Conservation (phyloP, 1,139 yeast species). For the Geotrichum aggregatum region DNA sequence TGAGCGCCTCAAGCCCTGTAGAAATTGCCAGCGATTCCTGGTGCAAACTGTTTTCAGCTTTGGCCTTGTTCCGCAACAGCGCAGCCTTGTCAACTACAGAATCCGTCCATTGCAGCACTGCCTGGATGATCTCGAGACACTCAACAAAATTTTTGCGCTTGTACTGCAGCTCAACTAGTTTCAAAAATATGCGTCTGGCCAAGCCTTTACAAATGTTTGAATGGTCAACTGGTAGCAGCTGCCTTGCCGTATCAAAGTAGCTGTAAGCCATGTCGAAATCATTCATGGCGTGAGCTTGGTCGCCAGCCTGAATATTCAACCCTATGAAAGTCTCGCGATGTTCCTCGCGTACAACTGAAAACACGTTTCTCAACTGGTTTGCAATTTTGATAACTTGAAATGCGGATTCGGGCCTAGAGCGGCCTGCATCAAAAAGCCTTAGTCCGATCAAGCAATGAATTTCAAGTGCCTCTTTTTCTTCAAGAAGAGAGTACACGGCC, state of each 20-base stretch:
- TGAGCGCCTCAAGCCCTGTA: constrained; percentile 29
- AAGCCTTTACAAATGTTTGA: constrained; percentile 20
- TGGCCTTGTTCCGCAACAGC: constrained; percentile 39
- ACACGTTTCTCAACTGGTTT: constrained; percentile 31
- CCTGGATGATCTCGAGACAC: constrained; percentile 28
- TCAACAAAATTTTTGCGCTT: constrained; percentile 29
- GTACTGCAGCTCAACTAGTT: constrained; percentile 31
- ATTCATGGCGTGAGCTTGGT: constrained; percentile 32
- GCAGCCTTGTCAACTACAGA: constrained; percentile 28
- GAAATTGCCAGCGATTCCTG: constrained; percentile 39
- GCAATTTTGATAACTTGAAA: constrained; percentile 33
- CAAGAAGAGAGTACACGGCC: constrained; percentile 37
- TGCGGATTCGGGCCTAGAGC: constrained; percentile 25
- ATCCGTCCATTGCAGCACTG: constrained; percentile 24
- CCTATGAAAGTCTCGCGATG: constrained; percentile 29
- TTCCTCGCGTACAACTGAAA: constrained; percentile 29
- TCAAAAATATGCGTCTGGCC: constrained; percentile 28
- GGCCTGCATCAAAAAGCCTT: constrained; percentile 37
- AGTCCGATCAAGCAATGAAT: constrained; percentile 47
- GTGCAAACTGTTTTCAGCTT: constrained; percentile 42
- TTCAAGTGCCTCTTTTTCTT: constrained; percentile 35
- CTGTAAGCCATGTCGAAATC: constrained; percentile 34
- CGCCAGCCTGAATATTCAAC: constrained; percentile 31
- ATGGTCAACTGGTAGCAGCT: constrained; percentile 26
- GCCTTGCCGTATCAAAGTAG: constrained; percentile 31